A percentile compares a stretch with the other conserved stretches of the same genome.
phyloP scores from a whole-genome alignment of 306 rosid genomes.

The Heteromeles arbutifolia region DNA sequence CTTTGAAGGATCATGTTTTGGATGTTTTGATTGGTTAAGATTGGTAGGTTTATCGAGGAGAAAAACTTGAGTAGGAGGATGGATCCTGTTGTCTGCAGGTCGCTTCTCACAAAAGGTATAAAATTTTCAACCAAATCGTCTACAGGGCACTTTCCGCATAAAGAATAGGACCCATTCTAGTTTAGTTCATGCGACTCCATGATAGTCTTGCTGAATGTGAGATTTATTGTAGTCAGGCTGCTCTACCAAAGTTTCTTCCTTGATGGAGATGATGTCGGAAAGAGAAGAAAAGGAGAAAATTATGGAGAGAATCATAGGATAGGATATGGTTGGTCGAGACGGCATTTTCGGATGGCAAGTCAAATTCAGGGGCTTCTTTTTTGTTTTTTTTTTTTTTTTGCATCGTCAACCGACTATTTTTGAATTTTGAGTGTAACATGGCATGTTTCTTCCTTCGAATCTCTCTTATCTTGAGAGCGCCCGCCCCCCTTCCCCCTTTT shows the following conservation, averaged over 20 bases:
- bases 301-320: constrained; percentile 13
- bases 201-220: neutral
- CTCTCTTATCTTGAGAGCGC: neutral
- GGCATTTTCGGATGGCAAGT: constrained; percentile 28
- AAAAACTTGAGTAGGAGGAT: neutral
- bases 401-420: neutral
- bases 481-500: neutral
- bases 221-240: no score
- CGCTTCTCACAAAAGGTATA: neutral
- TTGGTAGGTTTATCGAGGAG: neutral
- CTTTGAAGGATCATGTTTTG: neutral
- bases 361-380: constrained; percentile 15
- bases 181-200: neutral
- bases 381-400: no score
- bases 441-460: constrained; percentile 19
- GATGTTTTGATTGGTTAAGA: neutral
- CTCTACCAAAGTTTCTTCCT: no score
- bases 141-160: neutral
- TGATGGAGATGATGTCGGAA: neutral
- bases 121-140: no score
- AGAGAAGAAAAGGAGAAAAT: neutral
- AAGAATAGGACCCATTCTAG: neutral
- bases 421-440: constrained; percentile 30
- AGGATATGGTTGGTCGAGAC: constrained; percentile 31
- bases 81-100: neutral